phyloP scores from a whole-genome alignment of 352 stramenopile genomes.

The Elongisporangium undulatum region DNA sequence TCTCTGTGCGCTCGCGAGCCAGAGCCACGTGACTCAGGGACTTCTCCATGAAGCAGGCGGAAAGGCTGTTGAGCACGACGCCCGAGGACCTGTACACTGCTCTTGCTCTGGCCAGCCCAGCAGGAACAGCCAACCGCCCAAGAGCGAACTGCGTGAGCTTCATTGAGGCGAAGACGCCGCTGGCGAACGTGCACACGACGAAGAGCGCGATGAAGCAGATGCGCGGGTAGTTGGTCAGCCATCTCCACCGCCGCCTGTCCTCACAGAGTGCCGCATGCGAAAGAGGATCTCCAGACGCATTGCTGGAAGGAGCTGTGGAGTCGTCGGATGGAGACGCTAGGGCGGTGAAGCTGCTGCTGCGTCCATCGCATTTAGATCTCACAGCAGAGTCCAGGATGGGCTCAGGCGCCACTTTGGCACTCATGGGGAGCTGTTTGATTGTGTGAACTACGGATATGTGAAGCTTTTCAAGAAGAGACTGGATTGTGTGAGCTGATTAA shows the following conservation, averaged over 20 bases:
- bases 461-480: background rate
- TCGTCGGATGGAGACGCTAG: background rate
- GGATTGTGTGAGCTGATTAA: background rate
- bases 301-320: background rate
- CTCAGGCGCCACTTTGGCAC: background rate
- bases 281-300: background rate
- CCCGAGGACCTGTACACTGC: slow-evolving; percentile 27
- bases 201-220: slow-evolving; percentile 52
- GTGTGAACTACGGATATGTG: background rate
- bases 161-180: slow-evolving; percentile 38
- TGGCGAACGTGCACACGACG: slow-evolving; percentile 28
- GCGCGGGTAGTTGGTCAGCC: slow-evolving; percentile 39
- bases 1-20: slow-evolving; percentile 23
- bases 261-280: background rate
- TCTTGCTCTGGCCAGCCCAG: slow-evolving; percentile 22
- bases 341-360: background rate
- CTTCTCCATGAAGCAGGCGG: slow-evolving; percentile 26
- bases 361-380: background rate
- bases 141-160: slow-evolving; percentile 29
- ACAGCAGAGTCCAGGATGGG: background rate
- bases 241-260: slow-evolving; percentile 4
- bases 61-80: slow-evolving; percentile 20
- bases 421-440: background rate
- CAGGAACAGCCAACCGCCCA: slow-evolving; percentile 15
- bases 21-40: slow-evolving; percentile 19